A percentile compares a stretch with the other conserved stretches of the same genome.
phyloP scores from a whole-genome alignment of 148 eudicot genomes.

The Amaranthus palmeri region DNA sequence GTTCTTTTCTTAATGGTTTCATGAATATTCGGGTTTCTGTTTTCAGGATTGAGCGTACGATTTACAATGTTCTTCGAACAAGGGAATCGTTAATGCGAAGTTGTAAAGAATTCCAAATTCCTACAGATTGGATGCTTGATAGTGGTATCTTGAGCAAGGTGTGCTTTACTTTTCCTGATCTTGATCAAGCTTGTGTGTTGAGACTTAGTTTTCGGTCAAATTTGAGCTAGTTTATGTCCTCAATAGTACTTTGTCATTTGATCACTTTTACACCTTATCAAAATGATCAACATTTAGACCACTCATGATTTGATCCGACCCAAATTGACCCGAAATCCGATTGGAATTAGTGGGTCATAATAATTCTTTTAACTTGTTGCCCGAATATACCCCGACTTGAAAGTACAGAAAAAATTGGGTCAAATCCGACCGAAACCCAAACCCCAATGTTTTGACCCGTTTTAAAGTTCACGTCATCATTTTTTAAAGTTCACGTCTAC shows the following conservation, averaged over 20 bases:
- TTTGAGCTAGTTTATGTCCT: too few relatives aligned
- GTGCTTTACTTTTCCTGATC: background rate
- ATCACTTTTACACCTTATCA: background rate
- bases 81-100: slow-evolving; percentile 56
- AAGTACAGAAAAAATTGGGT: too few relatives aligned
- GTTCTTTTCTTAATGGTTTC: background rate
- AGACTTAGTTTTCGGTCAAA: too few relatives aligned
- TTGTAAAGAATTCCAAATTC: slow-evolving; percentile 69
- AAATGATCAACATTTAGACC: background rate
- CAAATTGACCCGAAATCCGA: too few relatives aligned
- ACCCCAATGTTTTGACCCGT: too few relatives aligned
- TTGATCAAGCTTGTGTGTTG: background rate
- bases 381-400: too few relatives aligned
- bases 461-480: too few relatives aligned
- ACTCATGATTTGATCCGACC: too few relatives aligned
- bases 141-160: slow-evolving; percentile 82
- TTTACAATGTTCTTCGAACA: slow-evolving; percentile 55
- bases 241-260: background rate
- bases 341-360: too few relatives aligned
- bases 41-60: slow-evolving; percentile 67
- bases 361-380: too few relatives aligned
- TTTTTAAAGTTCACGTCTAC: too few relatives aligned
- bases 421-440: too few relatives aligned
- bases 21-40: background rate
- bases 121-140: slow-evolving; percentile 85